Evolutionary conservation across 306 rosid species (phyloP).

Genomic region (Comarum palustre): DNA sequence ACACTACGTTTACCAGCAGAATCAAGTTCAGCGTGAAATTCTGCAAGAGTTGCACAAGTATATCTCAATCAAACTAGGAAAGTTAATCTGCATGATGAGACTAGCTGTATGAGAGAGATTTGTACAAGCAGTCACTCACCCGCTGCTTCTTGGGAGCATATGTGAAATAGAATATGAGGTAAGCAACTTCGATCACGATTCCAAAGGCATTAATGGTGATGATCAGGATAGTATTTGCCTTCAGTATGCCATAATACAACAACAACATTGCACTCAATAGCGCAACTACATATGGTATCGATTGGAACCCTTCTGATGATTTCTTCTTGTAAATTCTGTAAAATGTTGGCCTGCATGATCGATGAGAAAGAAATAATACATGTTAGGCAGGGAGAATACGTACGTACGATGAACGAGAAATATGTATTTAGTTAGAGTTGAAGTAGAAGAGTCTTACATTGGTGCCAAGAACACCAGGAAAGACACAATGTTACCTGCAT

Average conservation of each 20-base stretch:
- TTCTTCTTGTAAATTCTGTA: constrained; percentile 58
- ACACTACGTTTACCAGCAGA: constrained; percentile 30
- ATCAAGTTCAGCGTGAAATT: constrained; percentile 38
- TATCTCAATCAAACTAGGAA: neutral
- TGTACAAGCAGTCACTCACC: constrained; percentile 30
- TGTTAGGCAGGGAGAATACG: neutral
- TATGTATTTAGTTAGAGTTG: neutral
- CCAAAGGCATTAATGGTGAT: constrained; percentile 61
- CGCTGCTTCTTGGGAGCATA: constrained; percentile 49
- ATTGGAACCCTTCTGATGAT: constrained; percentile 57
- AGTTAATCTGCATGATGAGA: neutral
- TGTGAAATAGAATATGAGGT: constrained; percentile 37
- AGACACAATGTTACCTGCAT: constrained; percentile 57
- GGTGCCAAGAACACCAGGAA: constrained; percentile 74
- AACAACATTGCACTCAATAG: constrained; percentile 57
- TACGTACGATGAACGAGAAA: neutral
- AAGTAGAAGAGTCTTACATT: constrained; percentile 41
- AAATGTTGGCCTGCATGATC: constrained; percentile 55
- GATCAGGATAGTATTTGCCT: constrained; percentile 49
- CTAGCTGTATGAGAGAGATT: neutral
- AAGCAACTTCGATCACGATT: constrained; percentile 42
- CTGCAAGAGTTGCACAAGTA: constrained; percentile 27
- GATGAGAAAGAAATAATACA: neutral
- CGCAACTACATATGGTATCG: constrained; percentile 63
- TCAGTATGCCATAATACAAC: constrained; percentile 57